Evolutionary conservation across 768 basidiomycete genomes (phyloP).

Genomic region (Lactarius deliciosus): DNA sequence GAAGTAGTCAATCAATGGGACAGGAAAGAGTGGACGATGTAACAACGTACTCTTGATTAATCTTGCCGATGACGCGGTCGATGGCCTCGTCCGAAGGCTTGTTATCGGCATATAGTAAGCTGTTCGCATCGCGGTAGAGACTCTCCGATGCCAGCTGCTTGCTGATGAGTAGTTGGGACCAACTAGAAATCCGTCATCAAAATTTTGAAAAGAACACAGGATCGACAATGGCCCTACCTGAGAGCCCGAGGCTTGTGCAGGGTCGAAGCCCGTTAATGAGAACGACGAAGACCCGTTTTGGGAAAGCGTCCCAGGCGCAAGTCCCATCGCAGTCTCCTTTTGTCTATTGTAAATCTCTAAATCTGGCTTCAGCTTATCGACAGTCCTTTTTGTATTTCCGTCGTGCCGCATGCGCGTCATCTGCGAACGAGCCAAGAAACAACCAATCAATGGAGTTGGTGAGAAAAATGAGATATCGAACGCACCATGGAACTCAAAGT

Average conservation of each 20-base stretch:
- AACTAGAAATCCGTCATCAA: conserved; percentile 38
- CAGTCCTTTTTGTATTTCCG: conserved; percentile 89
- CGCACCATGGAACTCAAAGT: conserved; percentile 91
- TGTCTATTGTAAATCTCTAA: conserved; percentile 83
- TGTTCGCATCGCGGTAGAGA: conserved; percentile 92
- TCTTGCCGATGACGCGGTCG: conserved; percentile 85
- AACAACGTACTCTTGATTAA: conserved; percentile 84
- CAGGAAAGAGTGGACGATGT: conserved; percentile 9
- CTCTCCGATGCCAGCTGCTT: conserved; percentile 74
- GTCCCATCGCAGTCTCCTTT: conserved; percentile 81
- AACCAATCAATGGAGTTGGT: conserved; percentile 6
- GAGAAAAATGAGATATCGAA: conserved; percentile 20
- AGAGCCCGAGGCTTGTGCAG: conserved; percentile 43
- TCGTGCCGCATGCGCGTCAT: conserved; percentile 86
- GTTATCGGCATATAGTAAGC: conserved; percentile 89
- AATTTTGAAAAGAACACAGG: not conserved
- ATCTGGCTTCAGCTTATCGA: conserved; percentile 87
- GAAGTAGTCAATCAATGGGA: not conserved
- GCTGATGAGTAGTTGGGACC: conserved; percentile 56
- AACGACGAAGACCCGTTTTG: conserved; percentile 41
- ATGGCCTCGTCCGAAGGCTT: conserved; percentile 96
- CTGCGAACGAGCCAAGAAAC: conserved; percentile 41
- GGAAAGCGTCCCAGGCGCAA: conserved; percentile 65
- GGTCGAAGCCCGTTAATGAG: conserved; percentile 52
- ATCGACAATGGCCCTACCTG: conserved; percentile 36